Percentiles rank a stretch among this genome's conserved stretches.
These are phyloP conservation scores for Aspergillus sp. DNA, from an alignment of 2,329 filamentous ascomycete genomes.

Conservation along the genomic window DNA sequence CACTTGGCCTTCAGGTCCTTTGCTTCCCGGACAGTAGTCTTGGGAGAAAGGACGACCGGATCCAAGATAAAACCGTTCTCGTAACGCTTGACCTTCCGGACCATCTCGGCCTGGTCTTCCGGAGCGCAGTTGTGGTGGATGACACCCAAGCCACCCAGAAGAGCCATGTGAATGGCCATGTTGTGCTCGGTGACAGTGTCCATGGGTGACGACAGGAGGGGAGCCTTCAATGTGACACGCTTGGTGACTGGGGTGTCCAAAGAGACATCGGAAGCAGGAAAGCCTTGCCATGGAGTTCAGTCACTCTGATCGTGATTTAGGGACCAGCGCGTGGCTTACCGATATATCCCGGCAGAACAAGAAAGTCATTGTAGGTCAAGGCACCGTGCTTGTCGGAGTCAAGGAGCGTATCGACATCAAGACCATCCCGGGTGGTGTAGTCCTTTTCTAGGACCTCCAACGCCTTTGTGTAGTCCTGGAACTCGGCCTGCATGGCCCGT, in stretches of 20 bases:
- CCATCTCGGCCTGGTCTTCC: constrained; percentile 97
- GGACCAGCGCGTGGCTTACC: constrained; percentile 48
- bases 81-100: constrained; percentile 97
- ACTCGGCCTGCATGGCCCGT: constrained; percentile 51
- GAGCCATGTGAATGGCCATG: constrained; percentile 90
- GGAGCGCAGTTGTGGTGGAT: constrained; percentile 99
- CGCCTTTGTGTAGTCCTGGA: constrained; percentile 73
- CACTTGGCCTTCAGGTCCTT: constrained; percentile 94
- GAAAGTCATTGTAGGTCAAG: constrained; percentile 98
- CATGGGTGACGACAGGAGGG: constrained; percentile 97
- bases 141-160: constrained; percentile 65
- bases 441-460: constrained; percentile 69
- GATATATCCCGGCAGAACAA: constrained; percentile 95
- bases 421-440: constrained; percentile 75
- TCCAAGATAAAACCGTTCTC: constrained; percentile 99
- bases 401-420: constrained; percentile 81
- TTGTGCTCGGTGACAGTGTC: constrained; percentile 99
- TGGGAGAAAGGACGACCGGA: constrained; percentile 84
- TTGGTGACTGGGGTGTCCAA: constrained; percentile 94
- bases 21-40: constrained; percentile 86
- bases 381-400: constrained; percentile 90
- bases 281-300: constrained; percentile 55
- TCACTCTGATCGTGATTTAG: constrained; percentile 19
- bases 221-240: constrained; percentile 92
- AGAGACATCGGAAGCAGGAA: constrained; percentile 82